Base-by-base conservation (phyloP, 1,284 basidiomycete species). In the Tremellales sp. region DNA sequence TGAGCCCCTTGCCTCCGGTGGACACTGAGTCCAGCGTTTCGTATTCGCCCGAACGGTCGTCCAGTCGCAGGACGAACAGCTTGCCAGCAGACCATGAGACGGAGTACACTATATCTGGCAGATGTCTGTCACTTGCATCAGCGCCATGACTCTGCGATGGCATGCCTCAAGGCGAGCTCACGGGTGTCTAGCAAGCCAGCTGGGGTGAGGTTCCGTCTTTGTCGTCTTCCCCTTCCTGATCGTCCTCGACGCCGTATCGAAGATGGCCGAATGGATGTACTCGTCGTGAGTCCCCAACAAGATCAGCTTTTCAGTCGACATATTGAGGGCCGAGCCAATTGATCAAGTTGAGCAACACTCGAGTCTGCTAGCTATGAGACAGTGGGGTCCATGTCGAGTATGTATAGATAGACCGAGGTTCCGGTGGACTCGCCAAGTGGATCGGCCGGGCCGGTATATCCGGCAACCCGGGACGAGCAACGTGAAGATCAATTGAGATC, bases 111-210 rank as follows among this genome's bases (percentile, higher is more conserved):
- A 62, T 46, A 26, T 61, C 58, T 4, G 43, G 17, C 23, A 45
- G 43, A 8, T 44, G 42, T 11, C 56, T 61, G 27, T 2, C 12
- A 24, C 39, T 19, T 44, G 17, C 36, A 7, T 3, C 7, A 22
- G 13, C 26, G 15, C 12, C 4, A 15, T 22, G 2, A 10, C 40
- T 37, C 3, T 12, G 22, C 35, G 37, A 15, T 17, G 17, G 19
- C 22, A 42, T n/a, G n/a, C n/a, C n/a, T n/a, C n/a, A n/a, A n/a
- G n/a, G n/a, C n/a, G n/a, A 8, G 55, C 60, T 44, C 13, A 62
- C 62, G 60, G 62, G 45, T 62, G 60, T 22, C 43, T 40, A 5
- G 49, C 52, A 13, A 64, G 48, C 62, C 62, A 64, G 40, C 55
- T 64, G 4, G 62, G 60, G 40, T 64, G 49, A 37, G 44, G 42